These are phyloP conservation scores for carrot (Daucus carota) DNA, from an alignment of 129 eudicot genomes.

Conservation along the genomic window DNA sequence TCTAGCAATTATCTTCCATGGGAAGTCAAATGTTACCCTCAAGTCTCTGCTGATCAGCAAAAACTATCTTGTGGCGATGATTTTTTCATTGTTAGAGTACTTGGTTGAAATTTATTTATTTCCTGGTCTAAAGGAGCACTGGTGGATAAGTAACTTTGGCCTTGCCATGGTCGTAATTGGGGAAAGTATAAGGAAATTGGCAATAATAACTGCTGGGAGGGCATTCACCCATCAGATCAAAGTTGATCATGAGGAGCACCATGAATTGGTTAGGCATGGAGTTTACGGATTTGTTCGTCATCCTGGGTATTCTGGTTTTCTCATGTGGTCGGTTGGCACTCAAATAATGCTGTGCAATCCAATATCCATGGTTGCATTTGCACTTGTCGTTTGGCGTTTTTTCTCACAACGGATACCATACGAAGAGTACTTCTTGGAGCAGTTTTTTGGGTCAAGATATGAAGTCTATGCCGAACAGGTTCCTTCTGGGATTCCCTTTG, in stretches of 20 bases:
- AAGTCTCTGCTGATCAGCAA: constrained; percentile 78
- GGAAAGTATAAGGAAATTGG: constrained; percentile 70
- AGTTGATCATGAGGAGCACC: constrained; percentile 64
- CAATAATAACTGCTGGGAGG: constrained; percentile 92
- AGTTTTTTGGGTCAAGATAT: constrained; percentile 63
- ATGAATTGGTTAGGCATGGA: constrained; percentile 69
- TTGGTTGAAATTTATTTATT: constrained; percentile 59
- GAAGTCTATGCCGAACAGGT: constrained; percentile 60
- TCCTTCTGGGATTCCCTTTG: constrained; percentile 82
- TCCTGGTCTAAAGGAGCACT: constrained; percentile 54
- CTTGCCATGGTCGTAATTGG: constrained; percentile 71
- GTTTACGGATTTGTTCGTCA: constrained; percentile 66
- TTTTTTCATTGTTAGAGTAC: constrained; percentile 63
- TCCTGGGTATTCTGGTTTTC: constrained; percentile 87
- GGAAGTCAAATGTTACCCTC: constrained; percentile 59
- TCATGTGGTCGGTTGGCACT: constrained; percentile 91
- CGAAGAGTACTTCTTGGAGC: constrained; percentile 80
- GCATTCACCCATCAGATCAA: constrained; percentile 89
- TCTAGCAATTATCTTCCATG: constrained; percentile 59
- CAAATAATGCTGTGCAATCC: constrained; percentile 94
- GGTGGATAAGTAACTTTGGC: constrained; percentile 78
- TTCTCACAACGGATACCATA: constrained; percentile 71
- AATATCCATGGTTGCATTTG: constrained; percentile 46
- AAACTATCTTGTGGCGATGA: constrained; percentile 69
- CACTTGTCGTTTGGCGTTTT: constrained; percentile 71